Evolutionary conservation across 1,139 yeast genomes (phyloP).

Genomic region (Scheffersomyces insectosa): DNA sequence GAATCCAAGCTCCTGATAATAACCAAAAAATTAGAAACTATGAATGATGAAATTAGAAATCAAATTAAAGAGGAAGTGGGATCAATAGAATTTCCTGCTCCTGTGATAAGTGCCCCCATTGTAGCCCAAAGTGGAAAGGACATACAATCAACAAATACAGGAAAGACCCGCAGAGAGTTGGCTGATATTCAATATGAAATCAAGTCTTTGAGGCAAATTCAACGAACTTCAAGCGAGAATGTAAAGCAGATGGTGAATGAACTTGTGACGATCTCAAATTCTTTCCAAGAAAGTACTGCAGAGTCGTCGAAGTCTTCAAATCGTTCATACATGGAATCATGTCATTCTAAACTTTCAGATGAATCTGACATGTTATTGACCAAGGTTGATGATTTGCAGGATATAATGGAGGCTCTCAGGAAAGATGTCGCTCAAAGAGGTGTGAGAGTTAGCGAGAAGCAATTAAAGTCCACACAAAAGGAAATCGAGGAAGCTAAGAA

Average conservation of each 20-base stretch:
- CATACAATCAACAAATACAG: neutral
- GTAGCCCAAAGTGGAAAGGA: conserved; percentile 3
- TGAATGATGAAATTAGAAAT: conserved; percentile 21
- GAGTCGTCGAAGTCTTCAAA: conserved; percentile 48
- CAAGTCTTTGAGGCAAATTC: conserved; percentile 64
- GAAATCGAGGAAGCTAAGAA: conserved; percentile 63
- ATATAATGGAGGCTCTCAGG: conserved; percentile 83
- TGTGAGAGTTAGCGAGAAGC: conserved; percentile 76
- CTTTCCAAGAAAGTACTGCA: conserved; percentile 47
- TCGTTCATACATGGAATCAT: conserved; percentile 72
- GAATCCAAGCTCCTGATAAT: conserved; percentile 33
- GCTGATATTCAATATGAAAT: conserved; percentile 53
- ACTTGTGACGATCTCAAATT: conserved; percentile 49
- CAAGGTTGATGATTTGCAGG: conserved; percentile 88
- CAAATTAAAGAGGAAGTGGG: conserved; percentile 26
- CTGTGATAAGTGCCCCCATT: conserved; percentile 5
- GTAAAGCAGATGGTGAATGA: conserved; percentile 46
- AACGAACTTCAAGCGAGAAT: conserved; percentile 42
- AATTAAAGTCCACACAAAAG: conserved; percentile 62
- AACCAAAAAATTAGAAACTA: conserved; percentile 27
- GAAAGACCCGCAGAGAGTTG: conserved; percentile 20
- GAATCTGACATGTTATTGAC: conserved; percentile 77
- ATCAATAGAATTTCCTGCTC: conserved; percentile 22
- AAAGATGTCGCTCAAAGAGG: conserved; percentile 94
- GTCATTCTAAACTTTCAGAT: conserved; percentile 71